Base-by-base conservation (phyloP, 164 flowering plant species). In the Vitis amurensis region DNA sequence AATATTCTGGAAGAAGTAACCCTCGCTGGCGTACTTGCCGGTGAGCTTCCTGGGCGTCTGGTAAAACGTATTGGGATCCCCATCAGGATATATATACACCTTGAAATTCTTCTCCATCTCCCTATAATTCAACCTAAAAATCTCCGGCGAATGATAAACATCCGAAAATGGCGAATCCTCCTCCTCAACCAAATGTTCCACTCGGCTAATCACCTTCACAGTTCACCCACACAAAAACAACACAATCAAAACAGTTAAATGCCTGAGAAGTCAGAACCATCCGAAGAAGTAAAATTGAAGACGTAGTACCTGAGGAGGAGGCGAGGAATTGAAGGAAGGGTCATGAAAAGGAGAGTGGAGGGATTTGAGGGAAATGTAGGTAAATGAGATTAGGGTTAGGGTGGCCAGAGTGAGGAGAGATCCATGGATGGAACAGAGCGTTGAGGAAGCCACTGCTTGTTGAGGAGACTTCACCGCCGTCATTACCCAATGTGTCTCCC, bases 41-140 rank as follows among this genome's bases (percentile, higher is more conserved):
- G 99, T 95, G 52, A 93, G 80, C 80, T 93, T 95, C 84, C 98
- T 80, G 44, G 98, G 98, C 17, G 99, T 95, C 83, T 95, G 99
- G 73, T 89, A 95, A 63, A 74, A 95, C 2, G 98, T 93, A 2
- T 91, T 87, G 15, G 92, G 88, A 80, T 93, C 98, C 12, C 99
- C 99, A 60, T 95, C 98, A 0, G 94, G 89, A 70, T 95, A 93
- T n/a, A 93, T 82, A 64, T 72, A 95, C 66, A 93, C 93, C 90
- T 86, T 95, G 79, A 93, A 95, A 17, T 77, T 79, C 83, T 73
- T 79, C 85, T 88, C 91, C 99, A 95, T 95, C 60, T 78, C 91
- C 27, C 58, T 90, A 66, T 87, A 93, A 69, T 85, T 87, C 79
- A 88, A 49, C 64, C 73, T 53, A 68, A 93, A 94, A 17, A 88